Evolutionary conservation across 2,329 filamentous ascomycete genomes (phyloP).

Genomic region (Pyrenochaeta sp.): DNA sequence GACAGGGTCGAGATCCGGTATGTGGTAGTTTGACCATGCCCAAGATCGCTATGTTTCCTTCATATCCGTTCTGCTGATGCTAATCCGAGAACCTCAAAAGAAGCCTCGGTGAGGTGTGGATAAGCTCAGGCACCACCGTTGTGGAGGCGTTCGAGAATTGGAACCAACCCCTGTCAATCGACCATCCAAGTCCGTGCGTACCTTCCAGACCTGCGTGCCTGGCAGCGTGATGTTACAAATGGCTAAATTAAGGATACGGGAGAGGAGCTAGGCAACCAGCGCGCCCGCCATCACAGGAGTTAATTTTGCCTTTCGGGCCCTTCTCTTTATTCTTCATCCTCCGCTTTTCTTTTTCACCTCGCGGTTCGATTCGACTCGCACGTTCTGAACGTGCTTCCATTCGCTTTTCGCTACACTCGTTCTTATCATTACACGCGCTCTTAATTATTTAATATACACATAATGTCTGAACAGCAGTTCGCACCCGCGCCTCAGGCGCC

Average conservation of each 20-base stretch:
- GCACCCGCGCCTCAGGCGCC: conserved; percentile 8
- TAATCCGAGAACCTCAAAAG: too few species aligned
- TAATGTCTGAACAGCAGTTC: conserved; percentile 20
- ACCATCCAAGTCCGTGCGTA: too few species aligned
- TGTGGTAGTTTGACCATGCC: too few species aligned
- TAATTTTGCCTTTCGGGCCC: not conserved
- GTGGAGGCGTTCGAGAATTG: too few species aligned
- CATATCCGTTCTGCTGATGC: too few species aligned
- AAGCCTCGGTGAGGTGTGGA: too few species aligned
- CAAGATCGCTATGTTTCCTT: too few species aligned
- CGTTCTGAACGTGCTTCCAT: conserved; percentile 13
- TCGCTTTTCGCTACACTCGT: conserved; percentile 14
- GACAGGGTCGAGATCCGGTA: too few species aligned
- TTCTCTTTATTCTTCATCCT: not conserved
- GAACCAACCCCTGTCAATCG: too few species aligned
- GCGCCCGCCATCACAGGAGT: not conserved
- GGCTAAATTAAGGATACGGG: not conserved
- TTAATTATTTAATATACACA: not conserved
- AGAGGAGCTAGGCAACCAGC: not conserved
- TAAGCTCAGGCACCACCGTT: too few species aligned
- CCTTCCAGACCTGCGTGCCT: not conserved
- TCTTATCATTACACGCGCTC: not conserved
- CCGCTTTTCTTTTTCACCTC: not conserved
- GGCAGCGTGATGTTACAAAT: not conserved
- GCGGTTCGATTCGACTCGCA: conserved; percentile 2